Evolutionary conservation across 2,329 filamentous ascomycete genomes (phyloP), one percentile per base, ranked within the genome.

Genomic region (Ascosphaera pollenicola): DNA sequence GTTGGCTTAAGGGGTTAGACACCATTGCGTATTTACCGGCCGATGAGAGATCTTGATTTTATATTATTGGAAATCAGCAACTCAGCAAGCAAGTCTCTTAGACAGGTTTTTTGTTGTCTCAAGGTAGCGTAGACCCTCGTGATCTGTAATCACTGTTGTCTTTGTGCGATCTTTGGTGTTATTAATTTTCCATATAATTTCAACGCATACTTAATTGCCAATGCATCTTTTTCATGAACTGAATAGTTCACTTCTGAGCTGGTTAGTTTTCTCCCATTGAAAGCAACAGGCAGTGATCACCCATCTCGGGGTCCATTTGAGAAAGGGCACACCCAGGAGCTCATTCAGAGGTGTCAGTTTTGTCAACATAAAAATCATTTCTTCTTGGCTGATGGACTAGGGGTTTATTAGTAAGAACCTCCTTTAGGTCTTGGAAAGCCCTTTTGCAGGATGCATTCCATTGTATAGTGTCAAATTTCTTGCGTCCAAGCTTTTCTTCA

Each of bases 181-280:
- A 32, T 40, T 18, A n/a, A 40, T 16, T 17, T 8, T 17, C 37
- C 21, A 11, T 16, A 40, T 11, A 24, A 16, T n/a, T 40, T 28
- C 5, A 39, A 10, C 3, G 37, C n/a, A 26, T 40, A 3, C 16
- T 41, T 41, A 15, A 41, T 41, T 2, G 17, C n/a, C 1, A 35
- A 19, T 17, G 35, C 26, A 11, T 40, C 24, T 24, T 41, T 40
- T 28, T 42, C 37, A 21, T 42, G 21, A 15, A 40, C 31, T 10
- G 38, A 17, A 35, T 42, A 42, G 26, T 42, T 42, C 15, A 42
- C 26, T 36, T 42, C 8, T 35, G 38, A 15, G 7, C 26, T 17
- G 3, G 8, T n/a, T 8, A 42, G 37, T 26, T 42, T 42, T 7
- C 21, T 16, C 10, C 19, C 17, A n/a, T 42, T 3, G 21, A 24